Evolutionary conservation across 257 asterid species (phyloP).

Genomic region (Primulina huaijiensis): DNA sequence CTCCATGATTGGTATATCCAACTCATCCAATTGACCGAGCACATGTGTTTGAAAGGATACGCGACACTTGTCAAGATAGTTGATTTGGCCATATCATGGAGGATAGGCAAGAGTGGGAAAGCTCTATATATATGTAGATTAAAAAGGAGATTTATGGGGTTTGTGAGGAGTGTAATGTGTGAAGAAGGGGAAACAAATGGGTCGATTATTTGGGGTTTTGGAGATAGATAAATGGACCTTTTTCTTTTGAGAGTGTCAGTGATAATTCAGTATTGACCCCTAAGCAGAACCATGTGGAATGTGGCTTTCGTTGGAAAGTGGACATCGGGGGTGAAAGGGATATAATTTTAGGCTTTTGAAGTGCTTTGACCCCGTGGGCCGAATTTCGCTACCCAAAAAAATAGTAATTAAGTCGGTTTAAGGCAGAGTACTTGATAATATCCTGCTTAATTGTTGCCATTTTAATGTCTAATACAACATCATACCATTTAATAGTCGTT

Average conservation of each 20-base stretch:
- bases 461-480: conserved; percentile 19
- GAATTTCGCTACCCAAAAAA: neutral
- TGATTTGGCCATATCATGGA: conserved; percentile 2
- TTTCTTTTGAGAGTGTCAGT: conserved; percentile 40
- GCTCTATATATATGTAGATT: neutral
- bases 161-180: neutral
- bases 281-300: conserved; percentile 57
- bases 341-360: conserved; percentile 20
- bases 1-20: conserved; percentile 54
- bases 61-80: conserved; percentile 37
- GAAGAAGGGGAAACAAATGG: neutral
- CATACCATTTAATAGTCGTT: conserved; percentile 44
- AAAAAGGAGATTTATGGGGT: neutral
- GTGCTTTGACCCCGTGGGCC: conserved; percentile 35
- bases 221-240: conserved; percentile 10
- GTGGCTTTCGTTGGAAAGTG: conserved; percentile 44
- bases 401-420: neutral
- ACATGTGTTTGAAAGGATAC: conserved; percentile 34
- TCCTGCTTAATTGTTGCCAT: conserved; percentile 9
- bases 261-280: conserved; percentile 44
- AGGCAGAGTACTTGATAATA: conserved; percentile 15
- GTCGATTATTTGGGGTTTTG: conserved; percentile 23
- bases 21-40: conserved; percentile 28
- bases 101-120: neutral
- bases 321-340: conserved; percentile 21